A percentile compares a stretch with the other conserved stretches of the same genome.
phyloP scores from a whole-genome alignment of 495 filamentous ascomycete genomes.

The Trypethelium eluteriae region DNA sequence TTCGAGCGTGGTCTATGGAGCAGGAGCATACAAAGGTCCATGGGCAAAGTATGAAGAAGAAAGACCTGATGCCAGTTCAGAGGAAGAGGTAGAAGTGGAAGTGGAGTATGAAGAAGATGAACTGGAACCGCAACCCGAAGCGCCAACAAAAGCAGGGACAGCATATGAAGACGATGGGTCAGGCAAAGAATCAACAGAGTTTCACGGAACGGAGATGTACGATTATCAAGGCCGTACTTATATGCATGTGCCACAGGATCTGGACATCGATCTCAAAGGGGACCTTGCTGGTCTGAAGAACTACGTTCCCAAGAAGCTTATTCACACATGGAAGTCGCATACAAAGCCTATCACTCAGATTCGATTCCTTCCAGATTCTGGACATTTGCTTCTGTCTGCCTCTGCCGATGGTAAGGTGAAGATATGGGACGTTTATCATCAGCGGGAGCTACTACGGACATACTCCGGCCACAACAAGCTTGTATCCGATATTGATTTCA shows the following conservation, averaged over 20 bases:
- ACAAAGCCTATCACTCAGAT: conserved; percentile 78
- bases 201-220: conserved; percentile 71
- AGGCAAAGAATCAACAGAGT: conserved; percentile 66
- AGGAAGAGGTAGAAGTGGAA: conserved; percentile 46
- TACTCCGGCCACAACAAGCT: conserved; percentile 87
- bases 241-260: conserved; percentile 93
- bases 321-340: conserved; percentile 84
- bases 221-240: conserved; percentile 91
- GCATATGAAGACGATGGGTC: conserved; percentile 51
- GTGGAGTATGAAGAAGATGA: conserved; percentile 57
- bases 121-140: conserved; percentile 42
- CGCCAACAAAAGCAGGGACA: conserved; percentile 51
- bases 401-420: conserved; percentile 83
- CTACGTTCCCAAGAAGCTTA: conserved; percentile 84
- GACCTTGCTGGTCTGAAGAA: conserved; percentile 68
- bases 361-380: conserved; percentile 77
- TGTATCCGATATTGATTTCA: conserved; percentile 85
- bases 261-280: conserved; percentile 81
- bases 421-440: conserved; percentile 90
- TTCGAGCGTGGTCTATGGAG: conserved; percentile 72
- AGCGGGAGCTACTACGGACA: conserved; percentile 76
- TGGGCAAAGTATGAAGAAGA: conserved; percentile 81
- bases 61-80: conserved; percentile 35
- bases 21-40: conserved; percentile 79
- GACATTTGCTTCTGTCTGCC: conserved; percentile 80